Conservation (phyloP, 2,329 filamentous ascomycete genomes). For the Fusarium sp. region DNA sequence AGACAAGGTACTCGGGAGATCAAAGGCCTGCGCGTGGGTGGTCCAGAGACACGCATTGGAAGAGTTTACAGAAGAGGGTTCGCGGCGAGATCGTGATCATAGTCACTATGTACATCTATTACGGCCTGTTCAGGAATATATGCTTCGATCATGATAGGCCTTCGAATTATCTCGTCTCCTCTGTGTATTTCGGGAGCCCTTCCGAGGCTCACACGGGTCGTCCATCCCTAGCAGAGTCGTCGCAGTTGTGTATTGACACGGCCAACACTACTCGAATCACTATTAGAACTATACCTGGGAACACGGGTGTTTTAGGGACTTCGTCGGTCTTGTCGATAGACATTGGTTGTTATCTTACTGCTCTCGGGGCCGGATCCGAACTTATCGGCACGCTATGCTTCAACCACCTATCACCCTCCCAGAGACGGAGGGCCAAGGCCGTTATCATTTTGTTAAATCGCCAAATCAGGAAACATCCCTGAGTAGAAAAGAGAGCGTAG, state of each 20-base stretch:
- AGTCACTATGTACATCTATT: too few species aligned
- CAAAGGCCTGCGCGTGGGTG: neutral
- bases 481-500: neutral
- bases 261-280: too few species aligned
- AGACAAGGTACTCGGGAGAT: neutral
- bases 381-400: neutral
- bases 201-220: neutral
- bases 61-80: neutral
- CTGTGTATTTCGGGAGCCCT: neutral
- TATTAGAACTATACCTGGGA: neutral
- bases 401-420: neutral
- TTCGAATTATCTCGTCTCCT: neutral
- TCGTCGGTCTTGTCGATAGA: too few species aligned
- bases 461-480: neutral
- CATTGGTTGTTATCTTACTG: neutral
- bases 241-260: neutral
- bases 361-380: neutral
- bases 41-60: neutral
- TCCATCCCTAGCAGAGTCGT: neutral
- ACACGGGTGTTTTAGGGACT: neutral
- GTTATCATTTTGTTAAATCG: neutral
- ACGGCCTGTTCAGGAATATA: too few species aligned
- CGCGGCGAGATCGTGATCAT: too few species aligned
- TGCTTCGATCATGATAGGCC: too few species aligned
- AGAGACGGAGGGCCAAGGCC: neutral